Percentiles rank a stretch among this genome's conserved stretches.
Evolutionary conservation across 768 basidiomycete genomes (phyloP).

Genomic region (Suillus subalutaceus): DNA sequence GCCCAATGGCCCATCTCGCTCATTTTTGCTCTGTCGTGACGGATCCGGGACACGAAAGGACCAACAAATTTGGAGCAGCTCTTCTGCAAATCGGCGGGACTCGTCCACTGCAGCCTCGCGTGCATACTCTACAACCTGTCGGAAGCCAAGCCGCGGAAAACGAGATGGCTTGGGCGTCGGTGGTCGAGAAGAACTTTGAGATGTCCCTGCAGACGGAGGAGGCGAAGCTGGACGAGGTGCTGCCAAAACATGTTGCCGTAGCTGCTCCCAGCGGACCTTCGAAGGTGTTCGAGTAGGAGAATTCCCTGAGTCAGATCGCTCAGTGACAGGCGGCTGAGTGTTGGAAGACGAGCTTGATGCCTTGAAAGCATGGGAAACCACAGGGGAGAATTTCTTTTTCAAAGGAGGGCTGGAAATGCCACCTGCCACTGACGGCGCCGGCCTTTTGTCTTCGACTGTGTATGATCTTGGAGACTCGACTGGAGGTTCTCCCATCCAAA

Average conservation of each 20-base stretch:
- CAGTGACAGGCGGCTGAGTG: background rate
- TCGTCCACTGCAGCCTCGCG: slow-evolving; percentile 54
- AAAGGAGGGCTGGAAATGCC: slow-evolving; percentile 3
- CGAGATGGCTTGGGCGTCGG: slow-evolving; percentile 54
- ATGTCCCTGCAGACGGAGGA: slow-evolving; percentile 14
- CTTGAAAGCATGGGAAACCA: slow-evolving; percentile 13
- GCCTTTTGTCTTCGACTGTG: background rate
- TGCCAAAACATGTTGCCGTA: slow-evolving; percentile 57
- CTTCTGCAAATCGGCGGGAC: slow-evolving; percentile 52
- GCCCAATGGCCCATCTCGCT: slow-evolving; percentile 33
- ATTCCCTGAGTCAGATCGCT: slow-evolving; percentile 6
- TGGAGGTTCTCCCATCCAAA: slow-evolving; percentile 13
- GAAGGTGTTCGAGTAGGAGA: slow-evolving; percentile 33
- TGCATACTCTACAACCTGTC: slow-evolving; percentile 67
- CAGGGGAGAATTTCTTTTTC: slow-evolving; percentile 16
- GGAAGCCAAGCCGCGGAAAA: slow-evolving; percentile 54
- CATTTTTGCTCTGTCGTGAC: slow-evolving; percentile 21
- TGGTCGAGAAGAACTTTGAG: slow-evolving; percentile 19
- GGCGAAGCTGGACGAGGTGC: slow-evolving; percentile 25
- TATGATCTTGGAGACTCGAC: slow-evolving; percentile 12
- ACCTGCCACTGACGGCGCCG: background rate
- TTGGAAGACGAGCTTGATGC: slow-evolving; percentile 8
- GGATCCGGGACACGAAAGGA: slow-evolving; percentile 50
- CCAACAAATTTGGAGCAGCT: slow-evolving; percentile 59
- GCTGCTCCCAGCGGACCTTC: slow-evolving; percentile 50